A percentile compares a stretch with the other conserved stretches of the same genome.
phyloP scores from a whole-genome alignment of 352 stramenopile genomes.

The Phytophthora lateralis region DNA sequence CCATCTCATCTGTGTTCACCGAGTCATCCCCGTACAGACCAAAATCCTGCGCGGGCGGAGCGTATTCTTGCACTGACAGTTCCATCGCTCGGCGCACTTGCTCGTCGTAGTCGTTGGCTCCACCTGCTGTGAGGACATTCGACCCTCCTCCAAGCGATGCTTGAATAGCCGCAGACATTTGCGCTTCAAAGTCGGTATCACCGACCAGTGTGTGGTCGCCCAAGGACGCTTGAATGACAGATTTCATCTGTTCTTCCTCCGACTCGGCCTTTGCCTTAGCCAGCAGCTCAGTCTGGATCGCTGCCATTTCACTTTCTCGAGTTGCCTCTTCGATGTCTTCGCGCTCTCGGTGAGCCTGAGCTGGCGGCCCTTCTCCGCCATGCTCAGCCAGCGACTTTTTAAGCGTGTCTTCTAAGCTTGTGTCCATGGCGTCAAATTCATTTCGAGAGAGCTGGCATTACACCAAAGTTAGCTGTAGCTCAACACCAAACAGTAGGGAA shows the following conservation, averaged over 20 bases:
- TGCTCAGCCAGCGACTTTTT: slow-evolving; percentile 62
- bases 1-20: slow-evolving; percentile 63
- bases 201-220: not conserved
- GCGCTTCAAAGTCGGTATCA: slow-evolving; percentile 49
- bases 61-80: slow-evolving; percentile 67
- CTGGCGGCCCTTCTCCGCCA: slow-evolving; percentile 29
- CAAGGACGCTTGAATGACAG: slow-evolving; percentile 73
- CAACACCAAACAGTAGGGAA: not conserved
- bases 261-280: slow-evolving; percentile 70
- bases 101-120: slow-evolving; percentile 53
- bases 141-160: slow-evolving; percentile 51
- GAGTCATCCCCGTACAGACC: slow-evolving; percentile 24
- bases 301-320: slow-evolving; percentile 74
- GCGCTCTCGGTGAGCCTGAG: slow-evolving; percentile 39
- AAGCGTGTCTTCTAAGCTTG: slow-evolving; percentile 78
- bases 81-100: slow-evolving; percentile 64
- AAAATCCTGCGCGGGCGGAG: slow-evolving; percentile 20
- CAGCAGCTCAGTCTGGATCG: slow-evolving; percentile 75
- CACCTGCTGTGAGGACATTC: slow-evolving; percentile 7
- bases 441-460: slow-evolving; percentile 63
- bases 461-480: not conserved
- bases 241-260: slow-evolving; percentile 77
- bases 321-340: slow-evolving; percentile 57
- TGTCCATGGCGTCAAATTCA: slow-evolving; percentile 80
- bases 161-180: slow-evolving; percentile 72